phyloP scores from a whole-genome alignment of 176 grass and related monocot species.

The Calamus simplicifolius region DNA sequence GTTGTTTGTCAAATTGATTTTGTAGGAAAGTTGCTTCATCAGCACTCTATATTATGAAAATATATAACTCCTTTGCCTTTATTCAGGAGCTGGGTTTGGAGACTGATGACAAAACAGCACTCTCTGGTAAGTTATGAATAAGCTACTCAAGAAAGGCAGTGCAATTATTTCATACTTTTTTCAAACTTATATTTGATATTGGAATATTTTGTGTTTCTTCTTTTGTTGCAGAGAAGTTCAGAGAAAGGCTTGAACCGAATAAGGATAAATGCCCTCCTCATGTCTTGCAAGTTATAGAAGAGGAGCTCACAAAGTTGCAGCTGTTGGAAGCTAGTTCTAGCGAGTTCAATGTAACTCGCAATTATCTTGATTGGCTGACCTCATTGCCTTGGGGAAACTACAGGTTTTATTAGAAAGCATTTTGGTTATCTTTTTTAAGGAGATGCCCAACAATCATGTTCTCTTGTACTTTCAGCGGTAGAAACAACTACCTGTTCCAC shows the following conservation, averaged over 20 bases:
- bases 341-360: conserved; percentile 98
- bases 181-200: too few relatives aligned
- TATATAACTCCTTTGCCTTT: not conserved
- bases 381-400: conserved; percentile 97
- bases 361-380: conserved; percentile 99
- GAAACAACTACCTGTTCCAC: too few relatives aligned
- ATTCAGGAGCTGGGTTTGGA: conserved; percentile 89
- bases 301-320: conserved; percentile 93
- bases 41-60: not conserved
- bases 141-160: too few relatives aligned
- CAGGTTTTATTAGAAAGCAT: conserved; percentile 30
- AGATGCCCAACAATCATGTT: too few relatives aligned
- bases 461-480: too few relatives aligned
- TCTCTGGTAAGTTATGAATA: conserved; percentile 66
- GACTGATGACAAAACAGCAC: conserved; percentile 98
- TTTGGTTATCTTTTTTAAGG: too few relatives aligned
- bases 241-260: conserved; percentile 87
- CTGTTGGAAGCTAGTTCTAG: conserved; percentile 93
- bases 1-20: conserved; percentile 4
- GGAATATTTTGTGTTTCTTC: not conserved
- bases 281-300: conserved; percentile 98
- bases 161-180: too few relatives aligned
- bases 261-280: conserved; percentile 88
- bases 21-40: not conserved
- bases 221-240: conserved; percentile 73